Base-by-base conservation (phyloP, 75 land plant genomes). In the Sequoiadendron giganteum region DNA sequence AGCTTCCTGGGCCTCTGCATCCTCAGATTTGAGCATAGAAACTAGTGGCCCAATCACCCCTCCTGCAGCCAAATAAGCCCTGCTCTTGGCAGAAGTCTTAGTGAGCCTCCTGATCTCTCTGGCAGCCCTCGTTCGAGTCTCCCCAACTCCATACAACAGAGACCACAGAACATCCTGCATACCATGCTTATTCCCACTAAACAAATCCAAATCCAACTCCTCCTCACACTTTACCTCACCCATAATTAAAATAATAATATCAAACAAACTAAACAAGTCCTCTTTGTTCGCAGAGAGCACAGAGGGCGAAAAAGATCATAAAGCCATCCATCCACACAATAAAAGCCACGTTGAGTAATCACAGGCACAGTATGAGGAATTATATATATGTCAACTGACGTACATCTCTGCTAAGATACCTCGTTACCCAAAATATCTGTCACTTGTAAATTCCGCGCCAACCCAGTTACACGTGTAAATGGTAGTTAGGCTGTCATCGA, bases 41-140 rank as follows among this genome's bases (percentile, higher is more conserved):
- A 95, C 89, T 3, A 95, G 91, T 8, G 96, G 96, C 49, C 73
- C 87, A 49, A 95, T 86, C 9, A 92, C 94, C 18, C 91, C 92
- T 54, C 94, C 91, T 11, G 91, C 93, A 1, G 91, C 96, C 61
- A 95, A 88, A 80, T 85, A 80, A 72, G 91, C 90, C 10, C 96
- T 85, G 48, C 91, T 86, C 86, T 87, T 91, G 36, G 84, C 86
- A 19, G 96, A 92, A 3, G 92, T 85, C 76, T 90, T 89, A 82
- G 93, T 92, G 21, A 95, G 87, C 84, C 87, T 90, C n/a, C 95
- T 70, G 52, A 95, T 88, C 79, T 93, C 95, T 32, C 89, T 85
- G 10, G 96, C 96, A 4, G 96, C 96, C 72, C 87, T 83, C 28
- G 92, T 87, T 48, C 88, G 55, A 76, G 89, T 21, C 16, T 85